A percentile compares a stretch with the other conserved stretches of the same genome.
phyloP scores from a whole-genome alignment of 2,329 filamentous ascomycete species.

The Fusarium neocosmosporiellum region DNA sequence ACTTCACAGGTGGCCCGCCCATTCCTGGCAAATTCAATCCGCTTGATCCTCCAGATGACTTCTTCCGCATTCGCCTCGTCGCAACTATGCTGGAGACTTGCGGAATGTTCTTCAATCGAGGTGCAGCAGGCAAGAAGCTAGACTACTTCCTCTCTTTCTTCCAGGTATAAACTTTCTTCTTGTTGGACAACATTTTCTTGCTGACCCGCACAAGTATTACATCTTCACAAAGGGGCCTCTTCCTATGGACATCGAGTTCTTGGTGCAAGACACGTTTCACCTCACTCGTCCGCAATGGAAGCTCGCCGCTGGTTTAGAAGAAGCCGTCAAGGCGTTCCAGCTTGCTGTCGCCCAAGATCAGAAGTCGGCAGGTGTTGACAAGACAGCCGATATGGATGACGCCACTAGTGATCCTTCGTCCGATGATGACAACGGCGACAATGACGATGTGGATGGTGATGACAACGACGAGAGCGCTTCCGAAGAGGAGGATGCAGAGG shows the following conservation, averaged over 20 bases:
- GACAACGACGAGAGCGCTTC: slow-evolving; percentile 70
- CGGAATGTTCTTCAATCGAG: slow-evolving; percentile 94
- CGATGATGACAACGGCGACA: slow-evolving; percentile 79
- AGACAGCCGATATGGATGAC: slow-evolving; percentile 77
- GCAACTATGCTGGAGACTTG: slow-evolving; percentile 94
- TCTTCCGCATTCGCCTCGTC: slow-evolving; percentile 92
- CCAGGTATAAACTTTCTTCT: slow-evolving; percentile 64
- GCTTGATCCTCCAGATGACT: slow-evolving; percentile 92
- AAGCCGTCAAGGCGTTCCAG: slow-evolving; percentile 85
- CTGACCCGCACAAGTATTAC: slow-evolving; percentile 74
- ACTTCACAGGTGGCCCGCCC: slow-evolving; percentile 75
- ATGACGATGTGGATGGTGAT: slow-evolving; percentile 72
- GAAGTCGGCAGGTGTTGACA: slow-evolving; percentile 79
- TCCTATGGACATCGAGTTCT: slow-evolving; percentile 97
- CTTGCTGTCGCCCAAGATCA: slow-evolving; percentile 92
- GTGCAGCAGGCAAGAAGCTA: slow-evolving; percentile 93
- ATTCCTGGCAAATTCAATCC: slow-evolving; percentile 80
- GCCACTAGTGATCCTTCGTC: slow-evolving; percentile 76
- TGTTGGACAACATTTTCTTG: neutral
- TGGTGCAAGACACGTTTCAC: slow-evolving; percentile 91
- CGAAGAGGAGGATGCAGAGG: slow-evolving; percentile 69
- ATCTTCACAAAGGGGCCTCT: slow-evolving; percentile 88
- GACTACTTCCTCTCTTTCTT: slow-evolving; percentile 98
- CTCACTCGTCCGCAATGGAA: slow-evolving; percentile 93
- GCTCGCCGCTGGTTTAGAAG: slow-evolving; percentile 80